Percentiles rank a stretch among this genome's conserved stretches.
phyloP scores from a whole-genome alignment of 345 rosid genomes.

The Trapa incisa region DNA sequence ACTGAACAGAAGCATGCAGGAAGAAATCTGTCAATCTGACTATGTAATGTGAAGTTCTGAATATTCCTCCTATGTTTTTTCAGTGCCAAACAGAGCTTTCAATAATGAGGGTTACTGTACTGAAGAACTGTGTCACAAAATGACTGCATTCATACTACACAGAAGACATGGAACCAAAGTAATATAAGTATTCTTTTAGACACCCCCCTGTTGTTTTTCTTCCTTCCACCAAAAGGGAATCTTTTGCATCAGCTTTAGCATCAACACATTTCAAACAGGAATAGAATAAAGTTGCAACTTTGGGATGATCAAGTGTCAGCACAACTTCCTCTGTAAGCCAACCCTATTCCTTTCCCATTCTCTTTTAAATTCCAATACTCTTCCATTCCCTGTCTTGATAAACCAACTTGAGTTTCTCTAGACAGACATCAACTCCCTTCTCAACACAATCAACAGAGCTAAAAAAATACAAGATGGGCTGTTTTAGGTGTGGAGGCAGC shows the following conservation, averaged over 20 bases:
- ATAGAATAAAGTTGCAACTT: constrained; percentile 13
- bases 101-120: neutral
- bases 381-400: neutral
- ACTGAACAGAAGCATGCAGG: too few relatives aligned
- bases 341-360: neutral
- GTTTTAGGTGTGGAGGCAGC: constrained; percentile 22
- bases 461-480: constrained; percentile 27
- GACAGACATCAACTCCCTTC: neutral
- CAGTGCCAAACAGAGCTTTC: neutral
- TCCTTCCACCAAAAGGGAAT: neutral
- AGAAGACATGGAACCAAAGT: neutral
- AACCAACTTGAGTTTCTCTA: neutral
- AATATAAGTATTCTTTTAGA: neutral
- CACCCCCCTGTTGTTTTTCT: neutral
- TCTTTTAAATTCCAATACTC: neutral
- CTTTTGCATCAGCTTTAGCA: neutral
- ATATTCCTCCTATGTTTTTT: neutral
- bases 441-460: neutral
- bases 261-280: neutral
- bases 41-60: too few relatives aligned
- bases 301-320: constrained; percentile 9
- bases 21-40: too few relatives aligned
- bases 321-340: constrained; percentile 6
- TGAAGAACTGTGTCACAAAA: neutral
- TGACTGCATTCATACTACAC: neutral